phyloP scores from a whole-genome alignment of 495 filamentous ascomycete genomes.

The Penicillium cataractarum region DNA sequence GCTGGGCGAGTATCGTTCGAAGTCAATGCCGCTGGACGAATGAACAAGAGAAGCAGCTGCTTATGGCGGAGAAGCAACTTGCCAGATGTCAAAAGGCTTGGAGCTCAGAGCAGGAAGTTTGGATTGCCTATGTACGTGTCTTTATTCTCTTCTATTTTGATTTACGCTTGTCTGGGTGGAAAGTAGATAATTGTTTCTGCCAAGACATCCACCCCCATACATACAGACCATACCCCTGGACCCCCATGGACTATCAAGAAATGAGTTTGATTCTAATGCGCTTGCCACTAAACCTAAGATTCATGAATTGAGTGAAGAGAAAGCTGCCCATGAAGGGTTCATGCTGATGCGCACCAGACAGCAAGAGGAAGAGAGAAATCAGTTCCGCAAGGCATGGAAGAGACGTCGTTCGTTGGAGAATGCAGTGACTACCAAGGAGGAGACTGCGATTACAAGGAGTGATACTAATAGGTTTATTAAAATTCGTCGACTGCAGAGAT shows the following conservation, averaged over 20 bases:
- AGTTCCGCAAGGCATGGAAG: slow-evolving; percentile 46
- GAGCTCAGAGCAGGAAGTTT: slow-evolving; percentile 50
- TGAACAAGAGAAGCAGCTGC: slow-evolving; percentile 40
- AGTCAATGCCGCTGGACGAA: slow-evolving; percentile 39
- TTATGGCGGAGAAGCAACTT: slow-evolving; percentile 35
- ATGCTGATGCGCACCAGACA: slow-evolving; percentile 41
- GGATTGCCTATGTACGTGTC: slow-evolving; percentile 43
- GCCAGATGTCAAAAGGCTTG: slow-evolving; percentile 47
- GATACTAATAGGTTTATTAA: slow-evolving; percentile 11
- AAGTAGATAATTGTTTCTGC: not conserved
- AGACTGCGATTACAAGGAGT: slow-evolving; percentile 3
- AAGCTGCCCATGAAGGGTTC: slow-evolving; percentile 42
- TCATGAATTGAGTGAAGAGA: slow-evolving; percentile 42
- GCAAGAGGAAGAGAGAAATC: slow-evolving; percentile 42
- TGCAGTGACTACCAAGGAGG: not conserved
- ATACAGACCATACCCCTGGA: not conserved
- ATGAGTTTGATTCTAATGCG: slow-evolving; percentile 11
- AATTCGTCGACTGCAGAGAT: slow-evolving; percentile 25
- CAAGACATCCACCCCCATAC: not conserved
- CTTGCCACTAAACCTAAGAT: slow-evolving; percentile 28
- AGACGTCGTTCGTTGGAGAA: slow-evolving; percentile 28
- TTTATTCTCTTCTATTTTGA: not conserved
- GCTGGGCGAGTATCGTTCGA: slow-evolving; percentile 42
- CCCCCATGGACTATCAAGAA: not conserved
- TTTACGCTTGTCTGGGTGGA: not conserved